These are phyloP conservation scores for Globisporangium orthogonon DNA, from an alignment of 352 stramenopile genomes.

Conservation along the genomic window DNA sequence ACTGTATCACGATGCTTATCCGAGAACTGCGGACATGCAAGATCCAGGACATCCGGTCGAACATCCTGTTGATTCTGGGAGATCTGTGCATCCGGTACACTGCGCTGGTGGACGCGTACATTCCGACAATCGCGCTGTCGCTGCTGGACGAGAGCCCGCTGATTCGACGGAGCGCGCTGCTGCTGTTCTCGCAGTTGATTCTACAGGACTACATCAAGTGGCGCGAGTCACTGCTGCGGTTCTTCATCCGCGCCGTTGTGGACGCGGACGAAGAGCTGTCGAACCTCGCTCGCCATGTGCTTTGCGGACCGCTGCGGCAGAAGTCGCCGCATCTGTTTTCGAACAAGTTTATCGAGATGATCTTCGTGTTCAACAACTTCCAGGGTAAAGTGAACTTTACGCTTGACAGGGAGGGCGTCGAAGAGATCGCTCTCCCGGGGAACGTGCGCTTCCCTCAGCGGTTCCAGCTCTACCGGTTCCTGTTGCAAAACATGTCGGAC, in stretches of 20 bases:
- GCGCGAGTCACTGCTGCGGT: constrained; percentile 92
- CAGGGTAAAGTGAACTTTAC: constrained; percentile 56
- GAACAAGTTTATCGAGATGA: constrained; percentile 95
- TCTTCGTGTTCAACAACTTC: constrained; percentile 95
- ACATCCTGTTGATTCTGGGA: constrained; percentile 94
- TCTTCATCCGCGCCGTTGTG: constrained; percentile 93
- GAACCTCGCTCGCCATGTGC: constrained; percentile 89
- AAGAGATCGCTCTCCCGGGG: constrained; percentile 54
- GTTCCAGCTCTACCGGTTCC: constrained; percentile 90
- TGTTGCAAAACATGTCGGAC: constrained; percentile 93
- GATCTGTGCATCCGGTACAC: constrained; percentile 97
- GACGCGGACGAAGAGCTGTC: constrained; percentile 92
- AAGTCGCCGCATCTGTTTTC: constrained; percentile 94
- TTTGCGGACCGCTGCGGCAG: constrained; percentile 86
- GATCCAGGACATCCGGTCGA: constrained; percentile 91
- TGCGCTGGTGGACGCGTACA: constrained; percentile 92
- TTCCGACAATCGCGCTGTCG: constrained; percentile 94
- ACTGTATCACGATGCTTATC: constrained; percentile 93
- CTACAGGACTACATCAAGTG: constrained; percentile 99
- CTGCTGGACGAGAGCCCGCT: constrained; percentile 84
- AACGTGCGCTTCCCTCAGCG: constrained; percentile 60
- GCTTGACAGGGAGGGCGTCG: constrained; percentile 56
- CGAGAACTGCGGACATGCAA: constrained; percentile 86
- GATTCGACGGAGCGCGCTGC: constrained; percentile 92
- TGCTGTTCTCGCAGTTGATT: constrained; percentile 94